phyloP scores from a whole-genome alignment of 345 rosid species.

The Hirschfeldia incana region DNA sequence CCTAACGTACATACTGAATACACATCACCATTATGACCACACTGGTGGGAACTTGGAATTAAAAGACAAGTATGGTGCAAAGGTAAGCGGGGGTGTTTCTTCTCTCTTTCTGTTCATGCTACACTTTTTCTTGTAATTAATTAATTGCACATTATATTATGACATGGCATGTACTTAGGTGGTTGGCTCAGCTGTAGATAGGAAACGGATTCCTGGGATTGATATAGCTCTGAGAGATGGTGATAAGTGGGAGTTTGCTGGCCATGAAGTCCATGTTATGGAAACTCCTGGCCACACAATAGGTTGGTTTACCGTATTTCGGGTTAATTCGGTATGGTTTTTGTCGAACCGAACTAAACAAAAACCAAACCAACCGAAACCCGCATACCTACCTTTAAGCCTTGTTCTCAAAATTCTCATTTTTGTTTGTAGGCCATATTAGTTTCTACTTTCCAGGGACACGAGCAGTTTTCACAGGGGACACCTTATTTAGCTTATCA shows the following conservation, averaged over 20 bases:
- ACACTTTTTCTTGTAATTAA: no score
- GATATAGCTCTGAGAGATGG: conserved; percentile 77
- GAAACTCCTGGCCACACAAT: conserved; percentile 90
- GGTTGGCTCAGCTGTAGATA: conserved; percentile 71
- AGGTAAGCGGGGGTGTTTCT: conserved; percentile 53
- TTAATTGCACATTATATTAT: neutral
- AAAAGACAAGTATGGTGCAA: conserved; percentile 93
- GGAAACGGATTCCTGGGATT: conserved; percentile 81
- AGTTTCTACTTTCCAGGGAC: conserved; percentile 88
- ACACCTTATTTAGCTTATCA: conserved; percentile 85
- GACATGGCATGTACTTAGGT: conserved; percentile 45
- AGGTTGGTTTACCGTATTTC: conserved; percentile 46
- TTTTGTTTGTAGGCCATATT: conserved; percentile 63
- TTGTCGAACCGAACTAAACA: no score
- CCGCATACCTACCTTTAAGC: neutral
- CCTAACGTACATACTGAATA: conserved; percentile 80
- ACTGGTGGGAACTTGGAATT: conserved; percentile 91
- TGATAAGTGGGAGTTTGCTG: conserved; percentile 93
- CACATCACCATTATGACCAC: conserved; percentile 94
- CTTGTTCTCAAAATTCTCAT: neutral
- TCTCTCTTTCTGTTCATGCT: neutral
- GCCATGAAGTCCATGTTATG: conserved; percentile 76
- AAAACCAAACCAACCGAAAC: no score
- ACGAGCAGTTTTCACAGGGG: conserved; percentile 75
- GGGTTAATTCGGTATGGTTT: no score